Conservation (phyloP, 768 basidiomycete genomes). For the Xerocomellus amylosporus region DNA sequence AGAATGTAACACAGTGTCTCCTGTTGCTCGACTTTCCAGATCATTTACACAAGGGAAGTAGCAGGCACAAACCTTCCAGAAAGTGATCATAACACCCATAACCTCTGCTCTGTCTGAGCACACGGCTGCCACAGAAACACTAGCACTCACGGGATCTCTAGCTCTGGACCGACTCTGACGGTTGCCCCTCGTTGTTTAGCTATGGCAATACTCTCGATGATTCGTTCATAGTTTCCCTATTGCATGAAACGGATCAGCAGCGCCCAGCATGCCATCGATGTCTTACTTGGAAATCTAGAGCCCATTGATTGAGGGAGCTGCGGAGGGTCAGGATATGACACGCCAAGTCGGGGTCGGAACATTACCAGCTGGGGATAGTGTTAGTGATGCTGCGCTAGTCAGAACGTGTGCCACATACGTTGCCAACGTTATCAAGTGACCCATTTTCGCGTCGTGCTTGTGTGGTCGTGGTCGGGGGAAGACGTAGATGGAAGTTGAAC, state of each 20-base stretch:
- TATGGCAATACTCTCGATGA: constrained; percentile 79
- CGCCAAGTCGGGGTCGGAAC: not conserved
- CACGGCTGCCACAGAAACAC: not conserved
- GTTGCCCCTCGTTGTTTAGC: constrained; percentile 89
- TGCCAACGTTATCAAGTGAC: constrained; percentile 84
- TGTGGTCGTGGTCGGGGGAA: not conserved
- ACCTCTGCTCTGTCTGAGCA: constrained; percentile 50
- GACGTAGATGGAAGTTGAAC: no score
- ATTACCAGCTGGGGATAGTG: constrained; percentile 25
- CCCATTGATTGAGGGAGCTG: constrained; percentile 97
- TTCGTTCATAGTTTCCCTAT: constrained; percentile 92
- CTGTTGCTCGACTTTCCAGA: constrained; percentile 39
- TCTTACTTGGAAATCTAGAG: constrained; percentile 85
- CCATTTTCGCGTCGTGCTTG: constrained; percentile 47
- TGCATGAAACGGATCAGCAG: not conserved
- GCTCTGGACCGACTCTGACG: constrained; percentile 91
- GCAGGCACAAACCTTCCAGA: constrained; percentile 67
- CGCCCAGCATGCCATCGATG: not conserved
- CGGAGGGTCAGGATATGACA: constrained; percentile 9
- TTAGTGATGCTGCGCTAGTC: not conserved
- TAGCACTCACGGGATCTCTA: constrained; percentile 81
- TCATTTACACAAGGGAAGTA: not conserved
- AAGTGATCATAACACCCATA: constrained; percentile 99
- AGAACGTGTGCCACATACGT: constrained; percentile 51
- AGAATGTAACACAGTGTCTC: constrained; percentile 93